These are phyloP conservation scores for Orbilia brochopaga DNA, from an alignment of 2,329 filamentous ascomycete species.

Conservation along the genomic window DNA sequence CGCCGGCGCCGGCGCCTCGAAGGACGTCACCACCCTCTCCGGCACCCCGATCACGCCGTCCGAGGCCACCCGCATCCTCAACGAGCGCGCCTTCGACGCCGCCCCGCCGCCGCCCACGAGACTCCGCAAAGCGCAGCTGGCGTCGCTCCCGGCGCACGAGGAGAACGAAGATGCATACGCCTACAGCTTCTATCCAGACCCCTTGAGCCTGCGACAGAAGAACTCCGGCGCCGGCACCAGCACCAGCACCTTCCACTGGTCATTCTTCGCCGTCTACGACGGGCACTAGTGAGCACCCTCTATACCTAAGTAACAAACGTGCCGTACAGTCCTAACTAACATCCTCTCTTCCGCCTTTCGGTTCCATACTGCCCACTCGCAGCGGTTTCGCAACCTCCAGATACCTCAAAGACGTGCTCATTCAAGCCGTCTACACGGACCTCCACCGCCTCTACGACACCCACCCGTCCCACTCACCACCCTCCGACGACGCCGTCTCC, in stretches of 20 bases:
- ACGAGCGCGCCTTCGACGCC: conserved; percentile 23
- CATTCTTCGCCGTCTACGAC: conserved; percentile 44
- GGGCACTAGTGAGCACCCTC: conserved; percentile 44
- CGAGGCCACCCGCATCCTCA: conserved; percentile 36
- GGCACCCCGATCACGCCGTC: conserved; percentile 15
- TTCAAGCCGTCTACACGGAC: conserved; percentile 26
- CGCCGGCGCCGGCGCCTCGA: not conserved
- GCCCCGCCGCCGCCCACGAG: conserved; percentile 9
- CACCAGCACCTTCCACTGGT: conserved; percentile 20
- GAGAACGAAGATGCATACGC: conserved; percentile 40
- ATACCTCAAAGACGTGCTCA: conserved; percentile 32
- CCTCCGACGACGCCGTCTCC: conserved; percentile 14
- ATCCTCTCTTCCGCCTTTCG: conserved; percentile 5
- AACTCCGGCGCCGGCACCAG: not conserved
- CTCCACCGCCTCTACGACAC: conserved; percentile 31
- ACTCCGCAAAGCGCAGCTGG: conserved; percentile 34
- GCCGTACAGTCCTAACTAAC: not conserved
- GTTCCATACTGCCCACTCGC: conserved; percentile 4
- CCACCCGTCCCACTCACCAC: conserved; percentile 4
- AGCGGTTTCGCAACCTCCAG: conserved; percentile 33
- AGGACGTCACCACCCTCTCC: not conserved
- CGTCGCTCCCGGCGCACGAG: conserved; percentile 41
- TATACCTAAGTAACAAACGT: too few species aligned
- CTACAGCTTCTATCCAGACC: conserved; percentile 29
- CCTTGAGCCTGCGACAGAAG: conserved; percentile 2